Conservation (phyloP, 768 basidiomycete genomes). For the Naganishia friedmannii region DNA sequence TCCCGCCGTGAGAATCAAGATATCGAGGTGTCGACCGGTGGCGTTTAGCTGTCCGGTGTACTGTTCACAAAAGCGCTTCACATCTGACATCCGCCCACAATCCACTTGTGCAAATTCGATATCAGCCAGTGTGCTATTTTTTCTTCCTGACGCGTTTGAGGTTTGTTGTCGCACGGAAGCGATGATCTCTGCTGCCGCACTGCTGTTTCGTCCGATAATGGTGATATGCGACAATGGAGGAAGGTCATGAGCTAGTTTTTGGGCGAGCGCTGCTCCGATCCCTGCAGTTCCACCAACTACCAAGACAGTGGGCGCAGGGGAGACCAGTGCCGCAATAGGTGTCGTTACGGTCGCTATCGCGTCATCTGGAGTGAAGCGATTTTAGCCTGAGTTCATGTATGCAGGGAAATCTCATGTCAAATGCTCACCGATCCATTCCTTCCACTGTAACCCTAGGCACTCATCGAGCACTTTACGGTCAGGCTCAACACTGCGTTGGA, state of each 20-base stretch:
- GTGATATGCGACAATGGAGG: slow-evolving; percentile 26
- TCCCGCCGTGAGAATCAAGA: slow-evolving; percentile 27
- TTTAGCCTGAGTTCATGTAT: neutral
- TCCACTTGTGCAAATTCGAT: slow-evolving; percentile 26
- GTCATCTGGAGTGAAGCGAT: neutral
- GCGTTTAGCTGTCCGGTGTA: neutral
- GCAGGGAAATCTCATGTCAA: neutral
- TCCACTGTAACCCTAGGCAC: neutral
- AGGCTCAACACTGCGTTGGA: neutral
- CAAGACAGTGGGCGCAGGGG: neutral
- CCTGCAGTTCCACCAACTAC: slow-evolving; percentile 26
- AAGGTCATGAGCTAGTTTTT: slow-evolving; percentile 2
- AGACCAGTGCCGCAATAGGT: neutral
- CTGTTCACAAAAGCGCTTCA: slow-evolving; percentile 31
- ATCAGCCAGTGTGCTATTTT: neutral
- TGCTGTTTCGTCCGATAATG: slow-evolving; percentile 24
- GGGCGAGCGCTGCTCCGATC: slow-evolving; percentile 24
- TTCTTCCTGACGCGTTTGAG: neutral
- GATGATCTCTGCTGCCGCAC: neutral
- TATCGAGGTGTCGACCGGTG: slow-evolving; percentile 13
- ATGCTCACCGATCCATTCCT: slow-evolving; percentile 11
- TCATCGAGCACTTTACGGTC: slow-evolving; percentile 7
- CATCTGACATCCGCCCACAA: slow-evolving; percentile 25
- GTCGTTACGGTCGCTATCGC: neutral
- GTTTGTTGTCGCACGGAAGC: neutral